These are phyloP conservation scores for Hypoxylon cercidicola DNA, from an alignment of 495 filamentous ascomycete species.

Conservation along the genomic window DNA sequence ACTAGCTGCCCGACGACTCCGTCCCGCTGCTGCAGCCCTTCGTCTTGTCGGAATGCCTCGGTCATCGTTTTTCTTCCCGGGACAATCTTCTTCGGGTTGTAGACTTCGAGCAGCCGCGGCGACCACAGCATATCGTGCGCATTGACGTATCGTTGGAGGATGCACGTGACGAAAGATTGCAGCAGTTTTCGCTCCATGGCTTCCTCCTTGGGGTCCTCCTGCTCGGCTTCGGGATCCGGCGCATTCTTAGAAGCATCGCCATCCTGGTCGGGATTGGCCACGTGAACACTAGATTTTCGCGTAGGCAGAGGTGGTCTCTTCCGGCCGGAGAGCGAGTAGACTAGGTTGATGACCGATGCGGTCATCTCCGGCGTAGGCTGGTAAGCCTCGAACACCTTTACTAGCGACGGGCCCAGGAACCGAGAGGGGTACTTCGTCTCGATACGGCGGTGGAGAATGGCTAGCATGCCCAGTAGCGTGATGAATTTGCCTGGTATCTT, in stretches of 20 bases:
- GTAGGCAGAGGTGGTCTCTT: constrained; percentile 80
- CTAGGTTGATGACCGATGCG: constrained; percentile 76
- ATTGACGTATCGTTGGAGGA: constrained; percentile 82
- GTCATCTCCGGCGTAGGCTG: constrained; percentile 72
- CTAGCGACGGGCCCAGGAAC: constrained; percentile 89
- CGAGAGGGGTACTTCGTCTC: constrained; percentile 90
- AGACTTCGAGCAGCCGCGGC: constrained; percentile 76
- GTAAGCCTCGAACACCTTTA: constrained; percentile 78
- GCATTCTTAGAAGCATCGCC: constrained; percentile 64
- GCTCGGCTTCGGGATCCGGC: constrained; percentile 83
- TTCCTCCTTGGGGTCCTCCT: constrained; percentile 67
- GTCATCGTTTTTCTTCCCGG: constrained; percentile 66
- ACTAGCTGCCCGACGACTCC: constrained; percentile 80
- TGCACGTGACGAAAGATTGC: constrained; percentile 85
- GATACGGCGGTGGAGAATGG: constrained; percentile 86
- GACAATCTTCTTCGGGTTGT: constrained; percentile 69
- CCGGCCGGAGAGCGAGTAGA: constrained; percentile 76
- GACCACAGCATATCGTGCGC: constrained; percentile 76
- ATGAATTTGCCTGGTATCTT: constrained; percentile 69
- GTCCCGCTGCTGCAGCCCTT: constrained; percentile 70
- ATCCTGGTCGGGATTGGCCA: constrained; percentile 57
- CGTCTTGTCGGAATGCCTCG: constrained; percentile 70
- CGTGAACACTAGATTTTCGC: constrained; percentile 69
- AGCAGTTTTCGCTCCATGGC: constrained; percentile 74
- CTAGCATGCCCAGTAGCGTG: constrained; percentile 79